phyloP scores from a whole-genome alignment of 768 basidiomycete species.

The Hericium rajendrae region DNA sequence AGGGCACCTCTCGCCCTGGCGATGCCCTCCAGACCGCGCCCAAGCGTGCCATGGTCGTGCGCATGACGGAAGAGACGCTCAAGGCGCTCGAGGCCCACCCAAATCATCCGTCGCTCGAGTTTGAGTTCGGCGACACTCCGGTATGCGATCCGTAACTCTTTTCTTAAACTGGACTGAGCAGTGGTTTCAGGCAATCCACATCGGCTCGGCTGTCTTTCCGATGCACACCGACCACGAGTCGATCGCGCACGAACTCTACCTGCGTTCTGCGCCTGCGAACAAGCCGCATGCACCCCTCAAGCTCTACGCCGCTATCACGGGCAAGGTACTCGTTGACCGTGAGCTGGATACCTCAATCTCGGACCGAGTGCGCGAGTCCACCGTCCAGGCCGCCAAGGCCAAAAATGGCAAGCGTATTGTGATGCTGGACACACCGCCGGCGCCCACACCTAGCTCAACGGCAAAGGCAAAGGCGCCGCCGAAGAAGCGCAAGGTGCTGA shows the following conservation, averaged over 20 bases:
- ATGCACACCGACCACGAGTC: slow-evolving; percentile 46
- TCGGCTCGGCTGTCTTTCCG: slow-evolving; percentile 56
- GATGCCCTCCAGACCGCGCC: slow-evolving; percentile 48
- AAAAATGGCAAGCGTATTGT: slow-evolving; percentile 39
- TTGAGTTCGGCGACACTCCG: slow-evolving; percentile 55
- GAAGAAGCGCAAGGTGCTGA: slow-evolving; percentile 13
- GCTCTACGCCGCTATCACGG: slow-evolving; percentile 64
- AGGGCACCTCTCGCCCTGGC: slow-evolving; percentile 46
- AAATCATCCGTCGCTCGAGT: slow-evolving; percentile 37
- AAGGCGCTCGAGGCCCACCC: slow-evolving; percentile 49
- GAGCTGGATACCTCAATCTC: slow-evolving; percentile 37
- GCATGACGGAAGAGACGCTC: slow-evolving; percentile 63
- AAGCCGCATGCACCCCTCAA: slow-evolving; percentile 61
- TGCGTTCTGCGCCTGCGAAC: slow-evolving; percentile 46
- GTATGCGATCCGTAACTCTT: slow-evolving; percentile 27
- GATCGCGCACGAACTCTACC: slow-evolving; percentile 61
- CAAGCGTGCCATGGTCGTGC: slow-evolving; percentile 68
- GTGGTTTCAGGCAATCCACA: slow-evolving; percentile 34
- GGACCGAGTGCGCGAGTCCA: slow-evolving; percentile 32
- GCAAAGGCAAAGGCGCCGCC: slow-evolving; percentile 23
- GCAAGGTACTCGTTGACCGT: slow-evolving; percentile 59
- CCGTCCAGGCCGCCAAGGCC: slow-evolving; percentile 29
- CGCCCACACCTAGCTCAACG: slow-evolving; percentile 12
- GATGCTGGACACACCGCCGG: slow-evolving; percentile 30
- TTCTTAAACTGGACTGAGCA: too few relatives aligned